A percentile compares a stretch with the other conserved stretches of the same genome.
phyloP scores from a whole-genome alignment of 2,329 filamentous ascomycete species.

The Colletotrichum chrysophilum region DNA sequence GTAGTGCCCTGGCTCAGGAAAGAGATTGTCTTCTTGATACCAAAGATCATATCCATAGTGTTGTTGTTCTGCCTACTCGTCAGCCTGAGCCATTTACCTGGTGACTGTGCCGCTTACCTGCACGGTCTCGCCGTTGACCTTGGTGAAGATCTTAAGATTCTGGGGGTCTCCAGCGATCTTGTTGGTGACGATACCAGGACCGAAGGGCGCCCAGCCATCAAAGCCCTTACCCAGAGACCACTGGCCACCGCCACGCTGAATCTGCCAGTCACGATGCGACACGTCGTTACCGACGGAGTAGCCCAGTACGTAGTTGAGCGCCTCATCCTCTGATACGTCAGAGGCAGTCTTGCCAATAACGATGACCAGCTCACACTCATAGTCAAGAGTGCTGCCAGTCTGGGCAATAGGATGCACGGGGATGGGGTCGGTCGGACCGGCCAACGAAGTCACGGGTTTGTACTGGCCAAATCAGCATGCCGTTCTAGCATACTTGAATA shows the following conservation, averaged over 20 bases:
- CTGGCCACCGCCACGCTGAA: constrained; percentile 70
- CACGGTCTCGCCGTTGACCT: constrained; percentile 62
- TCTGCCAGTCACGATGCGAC: constrained; percentile 80
- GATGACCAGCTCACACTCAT: constrained; percentile 80
- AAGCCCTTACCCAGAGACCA: constrained; percentile 78
- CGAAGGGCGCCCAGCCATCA: constrained; percentile 77
- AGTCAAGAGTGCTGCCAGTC: constrained; percentile 71
- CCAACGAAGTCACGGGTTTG: constrained; percentile 71
- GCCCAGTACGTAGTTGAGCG: constrained; percentile 75
- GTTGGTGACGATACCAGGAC: constrained; percentile 71
- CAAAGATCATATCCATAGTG: constrained; percentile 69
- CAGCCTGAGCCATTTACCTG: background rate
- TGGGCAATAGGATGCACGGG: constrained; percentile 71
- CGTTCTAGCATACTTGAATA: no score
- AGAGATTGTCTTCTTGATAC: constrained; percentile 61
- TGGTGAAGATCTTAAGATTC: constrained; percentile 59
- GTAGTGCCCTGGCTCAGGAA: constrained; percentile 68
- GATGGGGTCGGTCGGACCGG: constrained; percentile 69
- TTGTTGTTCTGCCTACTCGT: constrained; percentile 46
- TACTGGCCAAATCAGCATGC: constrained; percentile 42
- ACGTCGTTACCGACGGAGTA: constrained; percentile 81
- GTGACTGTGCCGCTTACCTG: constrained; percentile 44
- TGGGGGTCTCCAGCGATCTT: constrained; percentile 63
- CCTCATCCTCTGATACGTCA: constrained; percentile 68
- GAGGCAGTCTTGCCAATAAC: constrained; percentile 72